Percentiles rank a stretch among this genome's conserved stretches.
phyloP scores from a whole-genome alignment of 768 basidiomycete genomes.

The Ramaria sp. region DNA sequence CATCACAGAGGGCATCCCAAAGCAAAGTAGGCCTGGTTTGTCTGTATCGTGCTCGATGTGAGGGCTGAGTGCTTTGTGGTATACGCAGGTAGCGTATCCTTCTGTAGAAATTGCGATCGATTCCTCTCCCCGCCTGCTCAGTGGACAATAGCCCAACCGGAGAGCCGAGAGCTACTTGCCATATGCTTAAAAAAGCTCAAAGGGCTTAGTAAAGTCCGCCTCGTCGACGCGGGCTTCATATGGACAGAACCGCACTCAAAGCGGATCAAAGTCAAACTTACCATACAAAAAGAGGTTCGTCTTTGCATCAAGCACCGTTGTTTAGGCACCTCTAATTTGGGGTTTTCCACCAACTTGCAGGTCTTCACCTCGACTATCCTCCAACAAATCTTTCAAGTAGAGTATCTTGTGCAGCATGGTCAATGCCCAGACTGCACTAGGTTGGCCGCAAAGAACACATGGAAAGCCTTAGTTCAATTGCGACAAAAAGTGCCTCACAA shows the following conservation, averaged over 20 bases:
- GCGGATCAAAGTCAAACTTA: constrained; percentile 82
- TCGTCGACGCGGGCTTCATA: constrained; percentile 98
- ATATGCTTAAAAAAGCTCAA: constrained; percentile 94
- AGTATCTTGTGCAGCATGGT: constrained; percentile 87
- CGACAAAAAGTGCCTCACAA: constrained; percentile 98
- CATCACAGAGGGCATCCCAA: constrained; percentile 97
- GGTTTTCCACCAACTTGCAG: constrained; percentile 23
- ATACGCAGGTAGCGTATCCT: constrained; percentile 68
- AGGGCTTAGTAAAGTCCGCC: constrained; percentile 83
- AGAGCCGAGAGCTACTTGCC: constrained; percentile 87
- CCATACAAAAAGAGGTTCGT: constrained; percentile 94
- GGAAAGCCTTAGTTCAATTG: constrained; percentile 98
- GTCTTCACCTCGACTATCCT: constrained; percentile 91
- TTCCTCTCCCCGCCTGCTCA: constrained; percentile 83
- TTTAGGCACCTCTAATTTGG: neutral
- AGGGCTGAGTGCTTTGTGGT: neutral
- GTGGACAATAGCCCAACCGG: constrained; percentile 80
- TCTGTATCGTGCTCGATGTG: neutral
- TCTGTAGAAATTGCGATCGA: constrained; percentile 92
- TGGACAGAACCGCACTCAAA: constrained; percentile 99
- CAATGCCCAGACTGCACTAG: constrained; percentile 93
- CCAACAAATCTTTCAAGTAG: constrained; percentile 95
- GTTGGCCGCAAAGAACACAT: constrained; percentile 96
- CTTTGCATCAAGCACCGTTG: too few species aligned
- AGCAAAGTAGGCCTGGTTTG: constrained; percentile 51